Percentiles rank a stretch among this genome's conserved stretches.
These are phyloP conservation scores for Alternaria novae-zelandiae DNA, from an alignment of 2,329 filamentous ascomycete genomes.

Conservation along the genomic window DNA sequence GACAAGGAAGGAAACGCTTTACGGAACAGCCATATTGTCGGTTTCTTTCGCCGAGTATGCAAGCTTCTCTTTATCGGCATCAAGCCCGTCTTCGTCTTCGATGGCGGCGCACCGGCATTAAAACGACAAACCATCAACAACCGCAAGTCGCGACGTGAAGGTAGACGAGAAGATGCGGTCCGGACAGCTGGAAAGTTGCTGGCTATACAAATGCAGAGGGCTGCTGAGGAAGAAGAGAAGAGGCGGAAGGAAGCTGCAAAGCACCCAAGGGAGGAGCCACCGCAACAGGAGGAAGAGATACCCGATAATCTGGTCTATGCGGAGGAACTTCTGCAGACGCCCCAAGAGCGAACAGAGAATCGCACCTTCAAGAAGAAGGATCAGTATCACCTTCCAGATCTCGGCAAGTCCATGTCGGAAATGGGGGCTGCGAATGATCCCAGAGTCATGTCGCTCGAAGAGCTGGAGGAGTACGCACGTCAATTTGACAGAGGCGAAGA, in stretches of 20 bases:
- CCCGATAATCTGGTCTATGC: conserved; percentile 83
- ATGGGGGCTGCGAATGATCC: conserved; percentile 94
- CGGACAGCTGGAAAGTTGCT: conserved; percentile 89
- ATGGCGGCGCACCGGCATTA: conserved; percentile 88
- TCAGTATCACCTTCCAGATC: conserved; percentile 90
- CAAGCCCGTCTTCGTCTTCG: conserved; percentile 95
- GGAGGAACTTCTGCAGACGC: conserved; percentile 84
- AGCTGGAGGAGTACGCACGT: conserved; percentile 89
- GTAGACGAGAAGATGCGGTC: conserved; percentile 88
- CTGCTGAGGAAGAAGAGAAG: conserved; percentile 82
- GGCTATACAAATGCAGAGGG: conserved; percentile 90
- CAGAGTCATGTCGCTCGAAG: conserved; percentile 93
- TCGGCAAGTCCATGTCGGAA: conserved; percentile 76
- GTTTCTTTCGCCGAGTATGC: conserved; percentile 98
- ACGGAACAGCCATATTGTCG: conserved; percentile 93
- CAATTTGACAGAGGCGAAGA: conserved; percentile 94
- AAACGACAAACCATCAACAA: conserved; percentile 89
- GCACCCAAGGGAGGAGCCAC: conserved; percentile 53
- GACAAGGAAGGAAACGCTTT: conserved; percentile 98
- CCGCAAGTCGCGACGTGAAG: conserved; percentile 81
- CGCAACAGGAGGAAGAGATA: conserved; percentile 71
- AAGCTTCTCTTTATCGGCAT: conserved; percentile 97
- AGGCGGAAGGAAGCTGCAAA: conserved; percentile 61
- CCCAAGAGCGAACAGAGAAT: conserved; percentile 74
- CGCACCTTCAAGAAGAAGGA: conserved; percentile 90